Evolutionary conservation across 78 protist species (phyloP), one percentile per base, ranked within the genome.

Genomic region (Paulinella micropora): DNA sequence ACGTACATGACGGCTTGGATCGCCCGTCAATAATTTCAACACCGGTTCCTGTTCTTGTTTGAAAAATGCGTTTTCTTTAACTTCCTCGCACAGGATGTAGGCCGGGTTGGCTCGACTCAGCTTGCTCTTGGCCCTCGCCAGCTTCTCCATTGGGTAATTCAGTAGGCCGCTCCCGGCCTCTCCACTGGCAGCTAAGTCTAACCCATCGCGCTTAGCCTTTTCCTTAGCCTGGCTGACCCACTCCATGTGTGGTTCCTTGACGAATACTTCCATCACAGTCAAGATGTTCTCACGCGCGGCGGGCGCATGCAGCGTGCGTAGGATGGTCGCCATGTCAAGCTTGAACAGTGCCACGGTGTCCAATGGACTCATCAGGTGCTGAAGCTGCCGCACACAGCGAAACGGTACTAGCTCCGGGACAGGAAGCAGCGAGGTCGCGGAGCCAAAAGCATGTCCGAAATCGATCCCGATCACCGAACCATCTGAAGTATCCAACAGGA

Each of bases 371-470:
- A 94, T 69, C 79, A 94, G 38, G 6, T 39, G 51, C 23, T 1
- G 0, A 35, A 92, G 0, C 89, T 51, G 86, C 23, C 37, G 89
- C 35, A 97, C 93, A 39, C 96, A 77, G 39, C 99, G 95, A 93
- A 97, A 94, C 9, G 97, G 98, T 91, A 96, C 87, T 40, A 97
- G 82, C 90, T 97, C 99, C 0, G 99, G 98, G 2, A 95, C 87
- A 0, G 95, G 96, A n/a, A n/a, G n/a, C 34, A 96, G 94, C 29
- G 51, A 83, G 34, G 96, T 93, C 0, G 97, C 97, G 0, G 96
- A 87, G 38, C 98, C 99, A 83, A 97, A 96, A 6, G 98, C 96
- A 86, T 94, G 97, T 35, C 99, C 99, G 89, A 96, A 97, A 84
- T 97, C 99, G n/a, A 97, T 97, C 37, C 95, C 96, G 9, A 97